A percentile compares a stretch with the other conserved stretches of the same genome.
Conservation (phyloP, 768 basidiomycete genomes). For the Trametes gibbosa region DNA sequence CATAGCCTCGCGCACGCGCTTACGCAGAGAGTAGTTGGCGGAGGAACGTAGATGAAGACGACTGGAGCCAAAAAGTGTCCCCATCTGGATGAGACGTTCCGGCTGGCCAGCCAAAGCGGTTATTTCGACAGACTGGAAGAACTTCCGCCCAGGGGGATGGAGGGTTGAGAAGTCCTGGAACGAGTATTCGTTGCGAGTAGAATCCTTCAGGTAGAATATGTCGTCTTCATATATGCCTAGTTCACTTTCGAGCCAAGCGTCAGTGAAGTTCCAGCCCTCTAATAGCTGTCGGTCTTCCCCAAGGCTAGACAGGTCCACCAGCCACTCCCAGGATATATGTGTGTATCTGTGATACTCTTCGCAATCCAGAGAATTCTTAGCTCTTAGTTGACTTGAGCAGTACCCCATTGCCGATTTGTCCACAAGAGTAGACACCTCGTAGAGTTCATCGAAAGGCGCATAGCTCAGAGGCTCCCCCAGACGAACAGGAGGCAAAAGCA, state of each 20-base stretch:
- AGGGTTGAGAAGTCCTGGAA: conserved; percentile 44
- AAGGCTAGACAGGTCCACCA: conserved; percentile 53
- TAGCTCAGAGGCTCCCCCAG: conserved; percentile 56
- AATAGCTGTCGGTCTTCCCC: conserved; percentile 40
- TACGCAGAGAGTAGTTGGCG: conserved; percentile 42
- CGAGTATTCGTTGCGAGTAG: conserved; percentile 58
- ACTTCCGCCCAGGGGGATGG: conserved; percentile 35
- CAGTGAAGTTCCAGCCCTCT: conserved; percentile 49
- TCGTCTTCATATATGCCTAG: conserved; percentile 40
- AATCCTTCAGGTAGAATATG: conserved; percentile 50
- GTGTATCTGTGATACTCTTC: conserved; percentile 59
- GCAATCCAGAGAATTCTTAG: conserved; percentile 44
- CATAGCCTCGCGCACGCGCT: conserved; percentile 54
- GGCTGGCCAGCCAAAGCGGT: conserved; percentile 37
- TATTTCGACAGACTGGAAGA: conserved; percentile 42
- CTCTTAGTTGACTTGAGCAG: conserved; percentile 43
- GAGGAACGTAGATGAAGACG: conserved; percentile 51
- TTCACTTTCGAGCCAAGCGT: conserved; percentile 43
- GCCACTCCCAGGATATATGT: conserved; percentile 65
- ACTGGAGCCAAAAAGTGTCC: conserved; percentile 75
- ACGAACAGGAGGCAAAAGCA: conserved; percentile 74
- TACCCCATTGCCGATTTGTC: conserved; percentile 52
- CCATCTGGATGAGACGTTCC: conserved; percentile 62
- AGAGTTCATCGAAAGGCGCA: conserved; percentile 22
- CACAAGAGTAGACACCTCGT: conserved; percentile 29